Evolutionary conservation across 2,329 filamentous ascomycete genomes (phyloP), one percentile per base, ranked within the genome.

Genomic region (Alternaria ventricosa): DNA sequence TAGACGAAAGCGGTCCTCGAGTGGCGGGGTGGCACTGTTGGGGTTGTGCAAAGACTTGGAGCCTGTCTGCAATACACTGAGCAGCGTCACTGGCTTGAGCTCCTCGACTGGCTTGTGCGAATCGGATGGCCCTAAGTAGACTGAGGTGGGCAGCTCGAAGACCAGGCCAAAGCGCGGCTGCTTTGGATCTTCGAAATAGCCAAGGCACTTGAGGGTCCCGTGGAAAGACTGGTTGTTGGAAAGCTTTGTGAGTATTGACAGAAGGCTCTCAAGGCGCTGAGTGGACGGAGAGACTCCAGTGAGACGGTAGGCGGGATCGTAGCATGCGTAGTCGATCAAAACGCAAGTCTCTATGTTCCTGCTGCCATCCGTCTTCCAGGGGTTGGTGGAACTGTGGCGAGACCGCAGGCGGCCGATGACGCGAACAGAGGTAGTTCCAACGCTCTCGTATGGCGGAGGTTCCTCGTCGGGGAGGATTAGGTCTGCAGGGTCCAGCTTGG

Each of bases 1-100:
- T 55, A 95, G 83, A 13, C 89, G 87, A 72, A 93, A 94, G 71
- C 92, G 92, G 61, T 90, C 89, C 79, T 95, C 92, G 0, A 94
- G 82, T 36, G 87, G 87, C 20, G 79, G 79, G 1, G 82, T 82
- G 5, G 76, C 75, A 47, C 79, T 81, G 55, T 77, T 78, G 13
- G 78, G 78, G 53, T 79, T 78, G 67, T 82, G 80, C 15, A 79
- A 63, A 27, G 82, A 82, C 57, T 81, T 84, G 23, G 80, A 81
- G 10, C 82, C 78, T 27, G 82, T 81, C 60, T 85, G 82, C 6
- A 85, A 77, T 18, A 85, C 74, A 63, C 80, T 83, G n/a, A 84
- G 76, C 6, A 86, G 75, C 41, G 82, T 84, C 15, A 81, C 76
- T 27, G 83, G 82, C 54, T 76, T 75, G 23, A 82, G 66, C n/a